These are phyloP conservation scores for Colletotrichum gloeosporioides DNA, from an alignment of 2,329 filamentous ascomycete species.

Conservation along the genomic window DNA sequence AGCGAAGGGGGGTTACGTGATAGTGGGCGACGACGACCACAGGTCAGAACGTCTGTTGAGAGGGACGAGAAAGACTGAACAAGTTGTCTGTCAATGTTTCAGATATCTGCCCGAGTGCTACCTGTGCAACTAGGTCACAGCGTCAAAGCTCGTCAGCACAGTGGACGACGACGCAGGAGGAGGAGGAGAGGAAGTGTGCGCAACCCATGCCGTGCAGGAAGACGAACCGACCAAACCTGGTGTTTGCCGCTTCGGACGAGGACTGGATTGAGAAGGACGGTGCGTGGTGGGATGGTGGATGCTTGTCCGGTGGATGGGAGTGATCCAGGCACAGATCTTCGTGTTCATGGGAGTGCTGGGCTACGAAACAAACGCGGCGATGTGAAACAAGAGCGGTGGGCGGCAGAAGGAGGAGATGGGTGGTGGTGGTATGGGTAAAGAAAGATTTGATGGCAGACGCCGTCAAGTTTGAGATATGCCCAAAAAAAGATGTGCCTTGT, in stretches of 20 bases:
- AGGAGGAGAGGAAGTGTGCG: neutral
- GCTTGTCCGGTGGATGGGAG: neutral
- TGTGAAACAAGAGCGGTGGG: constrained; percentile 21
- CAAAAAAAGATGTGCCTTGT: constrained; percentile 3
- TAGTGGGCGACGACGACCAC: neutral
- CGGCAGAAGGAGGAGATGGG: neutral
- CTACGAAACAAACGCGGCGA: constrained; percentile 20
- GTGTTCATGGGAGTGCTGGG: constrained; percentile 1
- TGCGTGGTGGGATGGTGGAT: neutral
- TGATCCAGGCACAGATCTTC: constrained; percentile 12
- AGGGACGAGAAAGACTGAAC: constrained; percentile 7
- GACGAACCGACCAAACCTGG: constrained; percentile 5
- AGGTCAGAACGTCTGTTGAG: neutral
- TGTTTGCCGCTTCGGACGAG: constrained; percentile 18
- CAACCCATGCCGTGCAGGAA: constrained; percentile 10
- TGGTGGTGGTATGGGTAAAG: neutral
- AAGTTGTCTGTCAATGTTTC: constrained; percentile 24
- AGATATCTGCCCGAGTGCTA: constrained; percentile 13
- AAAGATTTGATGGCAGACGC: constrained; percentile 19
- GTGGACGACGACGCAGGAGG: neutral
- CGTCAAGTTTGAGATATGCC: constrained; percentile 17
- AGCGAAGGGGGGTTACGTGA: neutral
- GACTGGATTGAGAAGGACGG: constrained; percentile 11
- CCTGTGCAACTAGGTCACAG: constrained; percentile 13
- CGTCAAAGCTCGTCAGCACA: constrained; percentile 6